Evolutionary conservation across 306 rosid species (phyloP), one percentile per base, ranked within the genome.

Genomic region (Echinosophora koreensis): DNA sequence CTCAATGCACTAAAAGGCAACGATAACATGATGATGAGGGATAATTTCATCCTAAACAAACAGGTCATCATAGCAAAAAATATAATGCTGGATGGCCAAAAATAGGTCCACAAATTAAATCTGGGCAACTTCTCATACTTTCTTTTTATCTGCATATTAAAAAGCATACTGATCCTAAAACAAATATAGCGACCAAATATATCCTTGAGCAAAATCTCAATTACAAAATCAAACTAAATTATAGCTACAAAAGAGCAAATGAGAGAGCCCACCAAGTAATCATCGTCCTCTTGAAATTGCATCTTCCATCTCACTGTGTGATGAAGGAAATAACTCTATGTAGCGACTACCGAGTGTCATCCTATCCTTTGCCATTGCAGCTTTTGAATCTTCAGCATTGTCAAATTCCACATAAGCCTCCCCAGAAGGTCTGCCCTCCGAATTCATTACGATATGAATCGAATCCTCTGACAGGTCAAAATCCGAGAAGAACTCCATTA

Each of bases 321-420:
- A 87, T n/a, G 98, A 94, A 41, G 97, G 90, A 71, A 94, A 94
- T 81, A 94, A 65, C 80, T 92, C 97, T 42, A 92, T 89, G 67
- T 94, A 94, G 78, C 97, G 97, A 74, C 93, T 92, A 76, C 97
- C 97, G 18, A 94, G 93, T 0, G 97, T 94, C 98, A 92, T 94
- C 82, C 98, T 92, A 74, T 92, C 96, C 86, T 94, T 94, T 14
- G 79, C 82, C 98, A 94, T 94, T 11, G 98, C 97, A 22, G 94
- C 89, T 81, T 86, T 90, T 4, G 98, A 94, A 73, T 94, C 98
- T 57, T 90, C 94, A 17, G 89, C 86, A 32, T 79, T 81, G 39
- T 77, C 81, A 51, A 94, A 94, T 93, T 94, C 98, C 58, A 90
- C 96, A 76, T 88, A 91, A 72, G 96, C 98, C 85, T 94, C 98